Evolutionary conservation across 83 land plant species (phyloP).

Genomic region (Diphasiastrum complanatum): DNA sequence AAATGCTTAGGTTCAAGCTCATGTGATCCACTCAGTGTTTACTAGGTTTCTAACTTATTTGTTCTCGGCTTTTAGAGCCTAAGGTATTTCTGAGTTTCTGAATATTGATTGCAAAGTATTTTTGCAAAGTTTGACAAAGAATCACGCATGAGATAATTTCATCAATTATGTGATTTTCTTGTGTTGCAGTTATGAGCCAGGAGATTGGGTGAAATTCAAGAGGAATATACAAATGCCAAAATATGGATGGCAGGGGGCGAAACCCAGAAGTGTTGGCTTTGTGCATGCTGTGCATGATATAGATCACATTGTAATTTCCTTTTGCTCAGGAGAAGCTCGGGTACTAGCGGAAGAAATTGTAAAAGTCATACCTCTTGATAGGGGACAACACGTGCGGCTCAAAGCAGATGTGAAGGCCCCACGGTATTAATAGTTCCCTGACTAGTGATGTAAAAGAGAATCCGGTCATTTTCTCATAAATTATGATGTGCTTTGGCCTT

Average conservation of each 20-base stretch:
- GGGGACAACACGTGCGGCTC: conserved; percentile 84
- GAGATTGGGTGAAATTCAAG: conserved; percentile 91
- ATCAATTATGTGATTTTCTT: no score
- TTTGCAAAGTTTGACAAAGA: no score
- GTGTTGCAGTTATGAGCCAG: conserved; percentile 53
- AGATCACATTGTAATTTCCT: conserved; percentile 58
- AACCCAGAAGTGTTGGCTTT: conserved; percentile 75
- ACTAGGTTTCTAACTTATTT: no score
- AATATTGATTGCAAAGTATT: no score
- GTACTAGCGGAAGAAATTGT: conserved; percentile 60
- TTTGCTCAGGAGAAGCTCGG: conserved; percentile 77
- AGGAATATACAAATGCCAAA: conserved; percentile 51
- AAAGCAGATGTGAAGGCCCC: conserved; percentile 78
- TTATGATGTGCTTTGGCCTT: neutral
- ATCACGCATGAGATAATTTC: no score
- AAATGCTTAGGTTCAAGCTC: no score
- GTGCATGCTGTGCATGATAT: conserved; percentile 64
- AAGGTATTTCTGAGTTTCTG: no score
- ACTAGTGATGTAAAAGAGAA: neutral
- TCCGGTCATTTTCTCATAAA: neutral
- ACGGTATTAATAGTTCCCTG: no score
- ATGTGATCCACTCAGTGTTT: no score
- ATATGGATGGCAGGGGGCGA: conserved; percentile 92
- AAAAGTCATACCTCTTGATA: conserved; percentile 75
- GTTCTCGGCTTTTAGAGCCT: no score